Evolutionary conservation across 495 filamentous ascomycete species (phyloP), one percentile per base, ranked within the genome.

Genomic region (Terfezia boudieri): DNA sequence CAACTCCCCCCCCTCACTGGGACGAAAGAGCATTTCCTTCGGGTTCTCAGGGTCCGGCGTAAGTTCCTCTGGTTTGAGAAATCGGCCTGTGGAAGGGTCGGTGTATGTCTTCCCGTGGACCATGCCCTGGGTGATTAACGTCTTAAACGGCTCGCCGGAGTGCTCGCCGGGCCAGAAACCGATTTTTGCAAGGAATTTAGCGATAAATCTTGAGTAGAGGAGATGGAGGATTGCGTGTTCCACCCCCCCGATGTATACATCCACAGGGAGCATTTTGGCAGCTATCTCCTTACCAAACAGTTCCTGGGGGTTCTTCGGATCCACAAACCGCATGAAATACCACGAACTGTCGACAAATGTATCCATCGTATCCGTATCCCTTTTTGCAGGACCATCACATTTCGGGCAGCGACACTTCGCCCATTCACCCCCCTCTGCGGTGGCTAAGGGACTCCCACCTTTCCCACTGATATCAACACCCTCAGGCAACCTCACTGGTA

Each of bases 311-410:
- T 89, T 87, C 2, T 78, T 67, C 1, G 81, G 66, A 58, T 89
- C 83, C 38, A 80, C 64, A 61, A 83, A 93, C 0, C 86, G 76
- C 71, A 88, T 76, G 59, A 76, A 92, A 64, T 94, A 94, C 86
- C 86, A 94, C 49, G 84, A 89, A 0, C 84, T 89, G 66, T 93
- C 86, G 38, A 94, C 84, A 66, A 94, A 94, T 0, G 86, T 94
- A 65, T 94, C 86, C 86, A 94, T 92, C 0, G 86, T 94, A 62
- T 94, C 86, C 2, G 86, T 93, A 61, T 94, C 86, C 36, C 86
- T 77, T 61, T 76, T 81, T 8, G 86, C 86, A 5, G 74, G 67
- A 5, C 74, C 72, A 9, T 71, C 68, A 58, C 86, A 94, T 36
- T 74, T 80, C 2, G 86, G 86, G 60, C 86, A 94, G 0, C 70